Evolutionary conservation across 2,329 filamentous ascomycete species (phyloP).

Genomic region (Ilyonectria destructans): DNA sequence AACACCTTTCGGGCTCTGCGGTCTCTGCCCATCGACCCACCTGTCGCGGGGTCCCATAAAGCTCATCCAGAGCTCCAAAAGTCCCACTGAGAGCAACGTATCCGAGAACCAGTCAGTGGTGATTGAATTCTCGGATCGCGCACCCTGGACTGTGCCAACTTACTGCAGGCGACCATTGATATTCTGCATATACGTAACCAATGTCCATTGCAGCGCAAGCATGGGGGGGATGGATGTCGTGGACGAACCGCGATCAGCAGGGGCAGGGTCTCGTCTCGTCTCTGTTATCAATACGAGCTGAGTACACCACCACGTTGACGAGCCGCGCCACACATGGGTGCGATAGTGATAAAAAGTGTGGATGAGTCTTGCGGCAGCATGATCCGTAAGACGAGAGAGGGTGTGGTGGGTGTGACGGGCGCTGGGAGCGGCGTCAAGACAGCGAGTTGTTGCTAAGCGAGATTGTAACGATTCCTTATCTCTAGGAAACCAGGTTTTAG

Average conservation of each 20-base stretch:
- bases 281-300: conserved; percentile 12
- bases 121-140: not conserved
- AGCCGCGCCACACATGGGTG: conserved; percentile 19
- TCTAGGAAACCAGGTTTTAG: conserved; percentile 2
- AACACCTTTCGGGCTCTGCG: not conserved
- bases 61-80: not conserved
- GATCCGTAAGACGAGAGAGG: conserved; percentile 15
- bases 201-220: conserved; percentile 2
- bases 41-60: not conserved
- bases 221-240: not conserved
- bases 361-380: not conserved
- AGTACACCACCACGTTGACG: not conserved
- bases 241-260: not conserved
- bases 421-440: conserved; percentile 32
- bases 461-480: conserved; percentile 31
- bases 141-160: not conserved
- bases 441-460: conserved; percentile 28
- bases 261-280: conserved; percentile 18
- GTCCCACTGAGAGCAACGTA: not conserved
- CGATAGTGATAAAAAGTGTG: conserved; percentile 1
- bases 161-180: conserved; percentile 1
- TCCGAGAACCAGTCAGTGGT: not conserved
- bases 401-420: conserved; percentile 24
- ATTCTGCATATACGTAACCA: not conserved
- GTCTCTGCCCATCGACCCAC: not conserved